phyloP scores from a whole-genome alignment of 2,329 filamentous ascomycete species.

The Aspergillus costaricaensis region DNA sequence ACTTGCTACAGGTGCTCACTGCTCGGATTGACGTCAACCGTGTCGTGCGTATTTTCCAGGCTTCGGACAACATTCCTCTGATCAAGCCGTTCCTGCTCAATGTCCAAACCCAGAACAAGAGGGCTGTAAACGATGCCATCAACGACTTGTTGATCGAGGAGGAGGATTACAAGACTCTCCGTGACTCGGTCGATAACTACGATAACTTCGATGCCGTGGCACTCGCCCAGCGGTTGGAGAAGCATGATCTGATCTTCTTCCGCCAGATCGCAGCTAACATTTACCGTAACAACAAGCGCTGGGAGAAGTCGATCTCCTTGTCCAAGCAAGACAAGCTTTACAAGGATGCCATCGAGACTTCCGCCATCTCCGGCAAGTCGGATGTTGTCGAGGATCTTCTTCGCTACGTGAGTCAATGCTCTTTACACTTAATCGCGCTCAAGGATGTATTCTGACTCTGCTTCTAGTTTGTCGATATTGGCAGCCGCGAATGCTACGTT shows the following conservation, averaged over 20 bases:
- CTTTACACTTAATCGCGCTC: not conserved
- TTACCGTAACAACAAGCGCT: constrained; percentile 99
- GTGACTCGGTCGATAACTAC: constrained; percentile 96
- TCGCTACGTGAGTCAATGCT: constrained; percentile 77
- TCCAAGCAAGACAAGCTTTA: constrained; percentile 99
- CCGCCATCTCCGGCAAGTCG: constrained; percentile 84
- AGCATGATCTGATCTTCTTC: constrained; percentile 98
- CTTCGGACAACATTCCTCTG: constrained; percentile 94
- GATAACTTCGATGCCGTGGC: constrained; percentile 98
- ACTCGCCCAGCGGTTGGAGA: constrained; percentile 87
- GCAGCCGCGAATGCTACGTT: constrained; percentile 98
- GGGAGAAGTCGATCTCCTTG: constrained; percentile 97
- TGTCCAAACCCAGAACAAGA: constrained; percentile 97
- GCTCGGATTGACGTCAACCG: constrained; percentile 95
- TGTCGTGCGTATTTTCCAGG: constrained; percentile 98
- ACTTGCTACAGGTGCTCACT: constrained; percentile 89
- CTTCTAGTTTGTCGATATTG: constrained; percentile 92
- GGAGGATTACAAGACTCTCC: constrained; percentile 97
- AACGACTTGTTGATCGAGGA: constrained; percentile 98
- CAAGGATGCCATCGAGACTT: constrained; percentile 98
- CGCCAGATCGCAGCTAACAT: constrained; percentile 97
- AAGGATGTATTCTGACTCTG: constrained; percentile 35
- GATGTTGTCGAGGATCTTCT: constrained; percentile 95
- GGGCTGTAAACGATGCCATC: constrained; percentile 95
- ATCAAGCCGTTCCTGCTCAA: constrained; percentile 99